Evolutionary conservation across 176 grass and related monocot genomes (phyloP), one percentile per base, ranked within the genome.

Genomic region (Avena atlantica): DNA sequence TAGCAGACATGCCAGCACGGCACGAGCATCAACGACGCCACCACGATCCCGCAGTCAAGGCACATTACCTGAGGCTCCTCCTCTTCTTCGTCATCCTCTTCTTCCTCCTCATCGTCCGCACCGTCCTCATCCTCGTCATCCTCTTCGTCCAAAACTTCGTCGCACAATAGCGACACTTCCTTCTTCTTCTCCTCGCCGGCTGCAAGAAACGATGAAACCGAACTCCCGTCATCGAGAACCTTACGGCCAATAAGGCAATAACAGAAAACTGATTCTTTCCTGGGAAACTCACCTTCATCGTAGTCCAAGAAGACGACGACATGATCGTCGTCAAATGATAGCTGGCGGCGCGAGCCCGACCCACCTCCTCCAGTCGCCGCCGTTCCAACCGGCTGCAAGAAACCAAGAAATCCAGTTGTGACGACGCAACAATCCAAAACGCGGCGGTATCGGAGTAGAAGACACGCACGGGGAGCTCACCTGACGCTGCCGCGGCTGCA

Each of bases 361-460:
- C 31, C 31, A 34, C 31, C 13, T 14, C 21, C 71, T 50, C 71
- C 71, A 23, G 70, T 24, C n/a, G 71, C 2, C 12, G 71, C 44
- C 71, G 71, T 50, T 50, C 21, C 71, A 51, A 14, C 45, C 45
- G 45, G 21, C 72, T 75, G 47, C 23, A 51, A 51, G 47, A 75
- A 75, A 75, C 21, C 72, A 75, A 75, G 72, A 75, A 75, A 75
- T 75, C 72, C 23, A 52, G 17, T 50, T 52, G 48, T 29, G 47
- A 29, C 31, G 31, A 34, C 13, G 47, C 23, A 75, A 14, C 7
- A 27, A 75, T 75, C 24, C 72, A 29, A 25, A 74, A 75, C 8
- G 6, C 21, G 47, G 47, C 13, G 14, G 71, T 50, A 50, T 12
- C 6, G 6, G 44, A 50, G 71, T 25, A 16, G 12, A 49, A 2